phyloP scores from a whole-genome alignment of 495 filamentous ascomycete species.

The Penicillium paxilli region DNA sequence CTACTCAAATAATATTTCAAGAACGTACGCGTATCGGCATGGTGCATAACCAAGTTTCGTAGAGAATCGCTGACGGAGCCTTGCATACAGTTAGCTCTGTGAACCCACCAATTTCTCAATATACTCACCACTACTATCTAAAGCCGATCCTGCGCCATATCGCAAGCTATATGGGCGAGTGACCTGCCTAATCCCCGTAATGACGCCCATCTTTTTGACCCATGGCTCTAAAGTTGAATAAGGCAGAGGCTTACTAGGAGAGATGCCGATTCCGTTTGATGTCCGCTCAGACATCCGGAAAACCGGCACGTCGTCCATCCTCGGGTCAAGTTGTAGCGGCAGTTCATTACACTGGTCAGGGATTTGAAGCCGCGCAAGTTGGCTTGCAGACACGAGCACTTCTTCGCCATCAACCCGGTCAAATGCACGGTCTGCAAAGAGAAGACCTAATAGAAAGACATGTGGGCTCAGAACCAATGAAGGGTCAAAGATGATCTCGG shows the following conservation, averaged over 20 bases:
- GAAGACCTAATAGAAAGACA: conserved; percentile 34
- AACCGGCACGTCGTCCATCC: conserved; percentile 20
- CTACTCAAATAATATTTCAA: conserved; percentile 33
- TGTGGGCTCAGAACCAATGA: conserved; percentile 35
- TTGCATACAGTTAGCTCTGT: conserved; percentile 14
- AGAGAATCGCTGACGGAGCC: conserved; percentile 33
- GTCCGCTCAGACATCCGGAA: conserved; percentile 27
- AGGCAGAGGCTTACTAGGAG: conserved; percentile 24
- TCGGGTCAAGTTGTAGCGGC: conserved; percentile 20
- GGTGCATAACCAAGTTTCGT: conserved; percentile 34
- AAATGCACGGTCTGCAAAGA: conserved; percentile 36
- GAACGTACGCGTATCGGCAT: conserved; percentile 33
- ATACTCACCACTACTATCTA: conserved; percentile 33
- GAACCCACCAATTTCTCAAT: conserved; percentile 4
- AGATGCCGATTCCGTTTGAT: conserved; percentile 35
- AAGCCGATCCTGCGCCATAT: conserved; percentile 36
- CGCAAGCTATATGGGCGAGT: conserved; percentile 34
- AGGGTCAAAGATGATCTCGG: conserved; percentile 38
- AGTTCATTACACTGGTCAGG: conserved; percentile 28
- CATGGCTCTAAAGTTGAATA: conserved; percentile 31
- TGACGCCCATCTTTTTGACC: conserved; percentile 31
- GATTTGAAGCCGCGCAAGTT: conserved; percentile 29
- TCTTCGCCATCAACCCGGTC: conserved; percentile 23
- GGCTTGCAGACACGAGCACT: conserved; percentile 26
- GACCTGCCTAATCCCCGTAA: conserved; percentile 32